Evolutionary conservation across 257 asterid species (phyloP).

Genomic region (Rauvolfia tetraphylla): DNA sequence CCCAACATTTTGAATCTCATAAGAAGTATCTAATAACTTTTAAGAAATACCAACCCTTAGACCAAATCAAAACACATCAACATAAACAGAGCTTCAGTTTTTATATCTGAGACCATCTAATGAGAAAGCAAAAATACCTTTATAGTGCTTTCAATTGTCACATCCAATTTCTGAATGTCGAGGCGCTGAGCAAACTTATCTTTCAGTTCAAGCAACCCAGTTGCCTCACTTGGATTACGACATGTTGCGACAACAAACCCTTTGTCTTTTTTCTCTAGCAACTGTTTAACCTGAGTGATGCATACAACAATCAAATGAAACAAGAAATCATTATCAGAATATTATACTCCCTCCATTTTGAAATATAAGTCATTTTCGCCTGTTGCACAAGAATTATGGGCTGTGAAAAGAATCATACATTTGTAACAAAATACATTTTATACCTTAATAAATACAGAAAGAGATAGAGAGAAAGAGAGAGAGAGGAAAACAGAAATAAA

Average conservation of each 20-base stretch:
- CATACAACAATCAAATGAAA: neutral
- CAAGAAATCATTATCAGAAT: neutral
- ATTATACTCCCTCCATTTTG: neutral
- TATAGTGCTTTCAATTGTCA: conserved; percentile 70
- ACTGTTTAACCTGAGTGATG: conserved; percentile 58
- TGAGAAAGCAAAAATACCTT: conserved; percentile 46
- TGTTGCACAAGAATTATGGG: too few species aligned
- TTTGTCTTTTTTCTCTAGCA: conserved; percentile 59
- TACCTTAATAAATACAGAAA: too few species aligned
- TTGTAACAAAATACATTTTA: too few species aligned
- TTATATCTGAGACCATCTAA: neutral
- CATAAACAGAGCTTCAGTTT: neutral
- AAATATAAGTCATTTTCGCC: too few species aligned
- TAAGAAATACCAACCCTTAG: too few species aligned
- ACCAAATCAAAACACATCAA: neutral
- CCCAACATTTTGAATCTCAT: neutral
- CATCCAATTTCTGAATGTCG: conserved; percentile 73
- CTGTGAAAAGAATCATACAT: too few species aligned
- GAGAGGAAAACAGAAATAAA: too few species aligned
- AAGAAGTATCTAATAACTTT: neutral
- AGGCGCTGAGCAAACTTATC: conserved; percentile 62
- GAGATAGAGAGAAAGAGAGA: too few species aligned
- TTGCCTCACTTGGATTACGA: conserved; percentile 69
- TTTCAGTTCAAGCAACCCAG: conserved; percentile 65
- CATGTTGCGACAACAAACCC: conserved; percentile 85